A percentile compares a stretch with the other conserved stretches of the same genome.
Evolutionary conservation across 2,329 filamentous ascomycete species (phyloP).

Genomic region (Venturia carpophila): DNA sequence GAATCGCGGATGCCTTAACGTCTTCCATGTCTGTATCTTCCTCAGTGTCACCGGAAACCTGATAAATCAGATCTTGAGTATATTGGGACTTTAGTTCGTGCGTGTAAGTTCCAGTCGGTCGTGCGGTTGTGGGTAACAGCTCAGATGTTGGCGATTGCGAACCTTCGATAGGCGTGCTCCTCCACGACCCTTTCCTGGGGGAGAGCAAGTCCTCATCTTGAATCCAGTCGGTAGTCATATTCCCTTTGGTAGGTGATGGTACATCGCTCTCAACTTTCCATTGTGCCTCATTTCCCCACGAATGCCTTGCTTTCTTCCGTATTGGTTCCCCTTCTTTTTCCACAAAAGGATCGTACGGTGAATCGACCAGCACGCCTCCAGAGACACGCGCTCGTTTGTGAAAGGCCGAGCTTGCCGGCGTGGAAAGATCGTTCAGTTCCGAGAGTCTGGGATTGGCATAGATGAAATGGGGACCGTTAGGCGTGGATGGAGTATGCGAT

Average conservation of each 20-base stretch:
- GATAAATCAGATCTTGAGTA: constrained; percentile 11
- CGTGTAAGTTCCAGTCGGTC: not conserved
- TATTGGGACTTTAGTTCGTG: not conserved
- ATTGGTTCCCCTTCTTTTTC: constrained; percentile 47
- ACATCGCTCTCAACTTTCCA: constrained; percentile 72
- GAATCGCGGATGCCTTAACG: not conserved
- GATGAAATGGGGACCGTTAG: not conserved
- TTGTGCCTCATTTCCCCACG: constrained; percentile 55
- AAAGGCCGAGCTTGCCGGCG: constrained; percentile 16
- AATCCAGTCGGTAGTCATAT: not conserved
- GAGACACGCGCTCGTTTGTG: constrained; percentile 59
- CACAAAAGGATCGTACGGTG: constrained; percentile 55
- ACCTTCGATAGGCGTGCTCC: not conserved
- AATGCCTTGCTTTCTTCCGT: constrained; percentile 59
- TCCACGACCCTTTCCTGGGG: not conserved
- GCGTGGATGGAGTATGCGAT: constrained; percentile 22
- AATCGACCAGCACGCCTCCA: constrained; percentile 58
- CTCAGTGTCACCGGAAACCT: constrained; percentile 15
- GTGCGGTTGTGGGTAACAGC: not conserved
- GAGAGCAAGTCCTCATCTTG: constrained; percentile 14
- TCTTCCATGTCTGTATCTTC: constrained; percentile 11
- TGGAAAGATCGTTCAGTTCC: not conserved
- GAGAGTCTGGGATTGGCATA: constrained; percentile 11
- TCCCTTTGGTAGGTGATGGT: constrained; percentile 56
- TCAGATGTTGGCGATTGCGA: not conserved